A percentile compares a stretch with the other conserved stretches of the same genome.
Conservation (phyloP, 2,329 filamentous ascomycete species). For the Alternaria arbusti region DNA sequence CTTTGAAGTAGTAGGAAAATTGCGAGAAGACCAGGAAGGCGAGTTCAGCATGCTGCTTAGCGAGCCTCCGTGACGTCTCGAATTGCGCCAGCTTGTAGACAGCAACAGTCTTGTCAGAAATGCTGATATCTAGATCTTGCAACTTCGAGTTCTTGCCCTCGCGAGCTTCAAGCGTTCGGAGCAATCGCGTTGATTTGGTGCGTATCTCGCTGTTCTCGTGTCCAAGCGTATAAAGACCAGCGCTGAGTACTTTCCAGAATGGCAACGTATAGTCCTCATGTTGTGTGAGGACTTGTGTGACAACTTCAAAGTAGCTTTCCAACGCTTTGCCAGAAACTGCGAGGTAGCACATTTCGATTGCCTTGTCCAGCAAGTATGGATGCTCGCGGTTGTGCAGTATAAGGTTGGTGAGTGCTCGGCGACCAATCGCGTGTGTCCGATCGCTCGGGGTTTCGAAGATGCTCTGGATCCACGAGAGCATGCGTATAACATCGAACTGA, state of each 20-base stretch:
- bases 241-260: conserved; percentile 88
- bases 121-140: conserved; percentile 97
- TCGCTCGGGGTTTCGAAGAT: conserved; percentile 94
- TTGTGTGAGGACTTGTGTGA: conserved; percentile 84
- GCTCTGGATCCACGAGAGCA: conserved; percentile 93
- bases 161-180: conserved; percentile 81
- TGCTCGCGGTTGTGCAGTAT: conserved; percentile 90
- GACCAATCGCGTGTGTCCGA: conserved; percentile 87
- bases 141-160: conserved; percentile 87
- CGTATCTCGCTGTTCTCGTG: conserved; percentile 89
- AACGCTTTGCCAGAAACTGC: conserved; percentile 81
- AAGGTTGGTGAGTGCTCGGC: conserved; percentile 85
- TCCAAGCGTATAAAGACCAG: conserved; percentile 90
- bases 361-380: conserved; percentile 83
- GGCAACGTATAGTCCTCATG: conserved; percentile 81
- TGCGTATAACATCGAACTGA: conserved; percentile 88
- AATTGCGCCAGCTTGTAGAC: conserved; percentile 98
- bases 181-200: conserved; percentile 81
- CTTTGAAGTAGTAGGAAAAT: conserved; percentile 92
- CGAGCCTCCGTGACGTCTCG: conserved; percentile 89
- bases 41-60: conserved; percentile 85
- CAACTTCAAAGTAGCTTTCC: conserved; percentile 94
- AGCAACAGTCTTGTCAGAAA: conserved; percentile 96
- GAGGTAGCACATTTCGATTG: conserved; percentile 88
- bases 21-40: conserved; percentile 96